These are phyloP conservation scores for Sporisorium reilianum DNA, from an alignment of 1,284 basidiomycete species.

Conservation along the genomic window DNA sequence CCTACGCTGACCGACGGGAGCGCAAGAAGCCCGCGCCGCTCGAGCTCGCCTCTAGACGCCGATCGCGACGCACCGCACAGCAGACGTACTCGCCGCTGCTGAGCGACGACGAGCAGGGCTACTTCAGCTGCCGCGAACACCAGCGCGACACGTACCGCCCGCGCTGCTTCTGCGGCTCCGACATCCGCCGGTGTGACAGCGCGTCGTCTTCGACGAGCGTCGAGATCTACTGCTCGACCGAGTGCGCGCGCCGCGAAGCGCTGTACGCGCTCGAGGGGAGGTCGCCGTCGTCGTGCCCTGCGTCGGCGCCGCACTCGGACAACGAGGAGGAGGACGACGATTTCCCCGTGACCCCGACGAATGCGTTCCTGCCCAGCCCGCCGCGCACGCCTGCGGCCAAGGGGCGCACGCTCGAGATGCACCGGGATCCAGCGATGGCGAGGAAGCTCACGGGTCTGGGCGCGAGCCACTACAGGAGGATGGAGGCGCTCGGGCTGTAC, in stretches of 20 bases:
- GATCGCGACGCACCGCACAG: constrained; percentile 5
- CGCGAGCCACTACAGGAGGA: constrained; percentile 34
- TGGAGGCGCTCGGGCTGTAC: constrained; percentile 42
- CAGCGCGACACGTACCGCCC: background rate
- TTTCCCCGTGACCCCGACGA: constrained; percentile 41
- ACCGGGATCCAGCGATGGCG: constrained; percentile 2
- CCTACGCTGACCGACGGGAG: constrained; percentile 13
- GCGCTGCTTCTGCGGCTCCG: constrained; percentile 30
- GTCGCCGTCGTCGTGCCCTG: constrained; percentile 12
- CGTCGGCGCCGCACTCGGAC: constrained; percentile 21
- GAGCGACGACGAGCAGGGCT: constrained; percentile 17
- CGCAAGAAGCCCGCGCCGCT: constrained; percentile 32
- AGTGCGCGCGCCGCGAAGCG: constrained; percentile 34
- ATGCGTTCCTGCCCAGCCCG: constrained; percentile 24
- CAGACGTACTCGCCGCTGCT: background rate
- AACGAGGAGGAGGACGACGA: constrained; percentile 37
- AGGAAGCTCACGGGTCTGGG: constrained; percentile 23
- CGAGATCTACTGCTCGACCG: constrained; percentile 42
- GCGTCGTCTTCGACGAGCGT: constrained; percentile 7
- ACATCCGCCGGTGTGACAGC: constrained; percentile 15
- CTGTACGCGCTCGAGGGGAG: constrained; percentile 37
- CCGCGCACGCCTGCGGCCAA: constrained; percentile 29
- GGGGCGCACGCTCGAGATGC: background rate
- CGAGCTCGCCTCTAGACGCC: constrained; percentile 4
- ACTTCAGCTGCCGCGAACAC: constrained; percentile 24